phyloP scores from a whole-genome alignment of 768 basidiomycete species.

The Macrocybe gigantea region DNA sequence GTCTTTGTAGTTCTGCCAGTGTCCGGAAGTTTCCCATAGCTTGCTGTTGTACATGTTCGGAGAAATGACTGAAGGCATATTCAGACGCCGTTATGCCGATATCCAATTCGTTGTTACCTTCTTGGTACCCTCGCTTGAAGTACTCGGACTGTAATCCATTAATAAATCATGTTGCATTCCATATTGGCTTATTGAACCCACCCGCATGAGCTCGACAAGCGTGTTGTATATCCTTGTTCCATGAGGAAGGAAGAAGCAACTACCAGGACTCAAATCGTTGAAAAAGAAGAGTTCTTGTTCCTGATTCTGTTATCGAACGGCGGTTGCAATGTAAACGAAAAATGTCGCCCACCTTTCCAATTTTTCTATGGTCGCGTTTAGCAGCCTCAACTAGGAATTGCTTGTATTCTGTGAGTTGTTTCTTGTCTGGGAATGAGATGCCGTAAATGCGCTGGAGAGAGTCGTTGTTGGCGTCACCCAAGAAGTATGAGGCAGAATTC shows the following conservation, averaged over 20 bases:
- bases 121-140: slow-evolving; percentile 92
- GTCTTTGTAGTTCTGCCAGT: slow-evolving; percentile 97
- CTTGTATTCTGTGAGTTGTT: slow-evolving; percentile 93
- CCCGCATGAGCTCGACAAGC: slow-evolving; percentile 85
- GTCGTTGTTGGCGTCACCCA: slow-evolving; percentile 89
- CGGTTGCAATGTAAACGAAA: background rate
- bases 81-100: background rate
- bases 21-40: slow-evolving; percentile 97
- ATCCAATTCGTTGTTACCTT: slow-evolving; percentile 37
- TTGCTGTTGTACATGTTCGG: slow-evolving; percentile 97
- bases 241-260: slow-evolving; percentile 95
- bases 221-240: slow-evolving; percentile 97
- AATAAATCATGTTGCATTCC: background rate
- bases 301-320: slow-evolving; percentile 21
- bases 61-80: slow-evolving; percentile 66
- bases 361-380: slow-evolving; percentile 96
- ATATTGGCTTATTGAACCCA: slow-evolving; percentile 29
- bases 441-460: slow-evolving; percentile 96
- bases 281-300: slow-evolving; percentile 99
- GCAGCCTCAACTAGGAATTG: slow-evolving; percentile 94
- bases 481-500: slow-evolving; percentile 98
- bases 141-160: slow-evolving; percentile 65
- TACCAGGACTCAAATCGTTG: slow-evolving; percentile 93
- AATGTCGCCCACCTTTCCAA: slow-evolving; percentile 60
- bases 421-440: slow-evolving; percentile 98